Percentiles rank a stretch among this genome's conserved stretches.
Conservation (phyloP, 495 filamentous ascomycete genomes). For the Podospora bellae-mahoneyi region DNA sequence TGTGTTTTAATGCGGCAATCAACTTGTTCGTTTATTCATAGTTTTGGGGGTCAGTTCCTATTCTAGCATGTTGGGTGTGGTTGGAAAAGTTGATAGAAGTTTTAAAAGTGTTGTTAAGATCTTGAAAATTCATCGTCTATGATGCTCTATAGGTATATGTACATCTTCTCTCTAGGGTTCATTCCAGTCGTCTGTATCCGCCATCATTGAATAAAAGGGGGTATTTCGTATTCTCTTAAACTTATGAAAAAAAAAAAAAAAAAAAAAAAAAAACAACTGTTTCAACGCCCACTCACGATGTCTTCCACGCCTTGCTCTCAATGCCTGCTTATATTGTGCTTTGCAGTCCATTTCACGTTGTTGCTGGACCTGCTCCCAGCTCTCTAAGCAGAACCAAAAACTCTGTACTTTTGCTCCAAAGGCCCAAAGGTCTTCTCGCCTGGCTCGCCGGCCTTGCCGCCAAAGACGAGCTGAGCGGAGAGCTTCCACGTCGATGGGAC, state of each 20-base stretch:
- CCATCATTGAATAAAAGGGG: too few relatives aligned
- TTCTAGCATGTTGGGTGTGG: not conserved
- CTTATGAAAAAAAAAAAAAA: too few relatives aligned
- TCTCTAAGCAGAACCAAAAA: conserved; percentile 38
- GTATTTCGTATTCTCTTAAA: too few relatives aligned
- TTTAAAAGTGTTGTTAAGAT: not conserved
- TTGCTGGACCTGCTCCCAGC: too few relatives aligned
- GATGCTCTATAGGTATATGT: not conserved
- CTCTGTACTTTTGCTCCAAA: conserved; percentile 54
- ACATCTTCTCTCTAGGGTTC: not conserved
- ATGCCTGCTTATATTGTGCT: too few relatives aligned
- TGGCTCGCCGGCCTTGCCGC: conserved; percentile 47
- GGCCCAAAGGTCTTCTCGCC: conserved; percentile 55
- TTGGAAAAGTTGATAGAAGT: not conserved
- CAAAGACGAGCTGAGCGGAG: conserved; percentile 60
- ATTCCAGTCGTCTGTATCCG: not conserved
- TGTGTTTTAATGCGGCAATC: conserved; percentile 11
- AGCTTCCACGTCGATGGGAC: conserved; percentile 59
- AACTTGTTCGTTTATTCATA: conserved; percentile 9
- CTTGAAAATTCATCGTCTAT: not conserved
- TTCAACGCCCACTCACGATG: too few relatives aligned
- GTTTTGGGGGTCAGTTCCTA: not conserved
- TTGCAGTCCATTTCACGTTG: too few relatives aligned
- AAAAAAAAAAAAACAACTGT: too few relatives aligned
- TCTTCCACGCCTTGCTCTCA: too few relatives aligned